These are phyloP conservation scores for Heliamphora exappendiculata DNA, from an alignment of 148 eudicot species.

Conservation along the genomic window DNA sequence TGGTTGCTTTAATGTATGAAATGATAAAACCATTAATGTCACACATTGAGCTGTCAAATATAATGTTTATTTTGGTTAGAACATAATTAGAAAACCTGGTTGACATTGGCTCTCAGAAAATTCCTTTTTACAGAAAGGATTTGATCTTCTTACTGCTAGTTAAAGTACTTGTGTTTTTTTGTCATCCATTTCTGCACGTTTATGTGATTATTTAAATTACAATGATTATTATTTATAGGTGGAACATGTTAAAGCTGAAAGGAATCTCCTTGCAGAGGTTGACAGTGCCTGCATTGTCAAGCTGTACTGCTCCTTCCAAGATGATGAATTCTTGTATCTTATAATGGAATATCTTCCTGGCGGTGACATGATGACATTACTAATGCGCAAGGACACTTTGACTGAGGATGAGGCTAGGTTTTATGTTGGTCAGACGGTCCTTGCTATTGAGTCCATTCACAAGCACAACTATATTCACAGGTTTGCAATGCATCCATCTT, in stretches of 20 bases:
- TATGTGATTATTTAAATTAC: background rate
- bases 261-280: slow-evolving; percentile 37
- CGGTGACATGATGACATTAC: slow-evolving; percentile 42
- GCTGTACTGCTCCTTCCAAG: slow-evolving; percentile 33
- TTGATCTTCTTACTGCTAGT: background rate
- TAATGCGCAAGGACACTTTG: slow-evolving; percentile 35
- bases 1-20: background rate
- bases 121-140: background rate
- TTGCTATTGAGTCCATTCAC: slow-evolving; percentile 39
- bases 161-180: background rate
- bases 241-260: slow-evolving; percentile 37
- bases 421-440: slow-evolving; percentile 31
- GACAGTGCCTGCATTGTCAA: slow-evolving; percentile 33
- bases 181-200: background rate
- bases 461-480: slow-evolving; percentile 35
- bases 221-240: slow-evolving; percentile 14
- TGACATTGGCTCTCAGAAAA: background rate
- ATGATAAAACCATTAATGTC: background rate
- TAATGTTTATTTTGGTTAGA: background rate
- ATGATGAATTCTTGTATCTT: slow-evolving; percentile 34
- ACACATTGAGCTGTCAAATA: background rate
- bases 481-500: slow-evolving; percentile 5
- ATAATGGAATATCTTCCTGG: slow-evolving; percentile 45
- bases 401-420: slow-evolving; percentile 36
- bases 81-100: background rate